Conservation (phyloP, 75 land plant genomes). For the Pinus albicaulis region DNA sequence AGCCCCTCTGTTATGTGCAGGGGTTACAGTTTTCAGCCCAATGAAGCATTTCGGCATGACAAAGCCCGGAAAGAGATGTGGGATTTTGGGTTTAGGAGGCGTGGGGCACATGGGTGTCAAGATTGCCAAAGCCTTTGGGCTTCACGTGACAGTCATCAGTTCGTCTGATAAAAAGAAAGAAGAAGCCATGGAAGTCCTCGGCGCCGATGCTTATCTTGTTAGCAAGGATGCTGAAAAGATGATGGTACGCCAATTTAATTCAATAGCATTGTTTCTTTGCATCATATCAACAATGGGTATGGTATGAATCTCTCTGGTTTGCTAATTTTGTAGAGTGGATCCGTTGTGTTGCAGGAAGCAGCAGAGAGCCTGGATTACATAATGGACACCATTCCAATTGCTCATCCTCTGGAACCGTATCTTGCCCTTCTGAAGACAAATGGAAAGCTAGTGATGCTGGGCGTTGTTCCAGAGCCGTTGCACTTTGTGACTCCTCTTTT, state of each 20-base stretch:
- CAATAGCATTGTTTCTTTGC: no score
- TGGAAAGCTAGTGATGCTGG: slow-evolving; percentile 67
- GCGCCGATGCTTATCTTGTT: slow-evolving; percentile 81
- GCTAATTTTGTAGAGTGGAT: no score
- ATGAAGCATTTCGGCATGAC: slow-evolving; percentile 70
- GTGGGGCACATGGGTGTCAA: slow-evolving; percentile 97
- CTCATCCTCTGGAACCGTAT: slow-evolving; percentile 32
- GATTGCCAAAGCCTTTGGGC: slow-evolving; percentile 93
- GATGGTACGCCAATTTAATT: slow-evolving; percentile 13
- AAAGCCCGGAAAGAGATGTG: slow-evolving; percentile 58
- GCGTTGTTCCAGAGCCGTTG: slow-evolving; percentile 58
- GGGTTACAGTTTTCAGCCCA: slow-evolving; percentile 92
- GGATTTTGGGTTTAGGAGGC: slow-evolving; percentile 86
- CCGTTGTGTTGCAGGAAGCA: slow-evolving; percentile 24
- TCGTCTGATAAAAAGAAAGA: slow-evolving; percentile 76
- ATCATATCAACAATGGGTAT: no score
- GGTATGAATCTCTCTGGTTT: no score
- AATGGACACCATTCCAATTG: slow-evolving; percentile 69
- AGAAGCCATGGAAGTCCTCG: slow-evolving; percentile 84
- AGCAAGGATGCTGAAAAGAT: slow-evolving; percentile 55
- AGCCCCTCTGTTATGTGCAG: slow-evolving; percentile 94
- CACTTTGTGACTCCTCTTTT: slow-evolving; percentile 62
- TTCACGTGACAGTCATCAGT: slow-evolving; percentile 91
- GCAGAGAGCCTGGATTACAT: slow-evolving; percentile 60
- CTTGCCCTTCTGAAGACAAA: slow-evolving; percentile 29